Conservation (phyloP, 1,284 basidiomycete species). For the Tranzscheliella williamsii region DNA sequence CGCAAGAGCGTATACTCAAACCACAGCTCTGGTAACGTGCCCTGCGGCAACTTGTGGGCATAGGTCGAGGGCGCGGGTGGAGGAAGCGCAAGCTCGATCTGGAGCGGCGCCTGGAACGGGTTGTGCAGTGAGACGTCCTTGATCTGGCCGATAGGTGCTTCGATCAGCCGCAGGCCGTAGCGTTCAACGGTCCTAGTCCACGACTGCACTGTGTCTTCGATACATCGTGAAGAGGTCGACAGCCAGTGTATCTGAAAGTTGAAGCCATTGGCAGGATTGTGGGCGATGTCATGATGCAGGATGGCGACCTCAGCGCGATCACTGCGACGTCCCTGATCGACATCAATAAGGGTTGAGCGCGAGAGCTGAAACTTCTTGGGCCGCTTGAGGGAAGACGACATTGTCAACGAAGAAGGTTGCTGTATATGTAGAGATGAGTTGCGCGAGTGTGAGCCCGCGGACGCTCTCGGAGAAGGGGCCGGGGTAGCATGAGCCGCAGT, state of each 20-base stretch:
- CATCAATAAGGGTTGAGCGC: conserved; percentile 54
- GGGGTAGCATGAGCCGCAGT: background rate
- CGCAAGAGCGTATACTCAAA: conserved; percentile 57
- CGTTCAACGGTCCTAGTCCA: conserved; percentile 85
- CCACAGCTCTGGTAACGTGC: conserved; percentile 42
- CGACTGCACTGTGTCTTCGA: conserved; percentile 83
- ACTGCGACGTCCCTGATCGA: conserved; percentile 49
- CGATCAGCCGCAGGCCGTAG: conserved; percentile 88
- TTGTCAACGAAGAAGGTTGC: conserved; percentile 12
- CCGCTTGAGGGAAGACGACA: conserved; percentile 7
- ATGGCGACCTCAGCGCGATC: conserved; percentile 58
- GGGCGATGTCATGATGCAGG: conserved; percentile 58
- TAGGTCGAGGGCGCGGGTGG: conserved; percentile 49
- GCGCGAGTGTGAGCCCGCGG: conserved; percentile 18
- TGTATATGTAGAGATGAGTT: conserved; percentile 15
- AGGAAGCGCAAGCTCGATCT: conserved; percentile 50
- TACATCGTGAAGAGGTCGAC: conserved; percentile 89
- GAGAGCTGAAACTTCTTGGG: conserved; percentile 48
- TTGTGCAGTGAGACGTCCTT: conserved; percentile 56
- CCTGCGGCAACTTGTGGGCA: conserved; percentile 23
- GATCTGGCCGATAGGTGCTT: conserved; percentile 64
- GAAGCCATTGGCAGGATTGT: conserved; percentile 60
- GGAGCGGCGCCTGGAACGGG: conserved; percentile 57
- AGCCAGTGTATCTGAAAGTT: conserved; percentile 88
- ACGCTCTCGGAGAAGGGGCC: conserved; percentile 1